A percentile compares a stretch with the other conserved stretches of the same genome.
Conservation (phyloP, 2,329 filamentous ascomycete species). For the Penicillium sp. region DNA sequence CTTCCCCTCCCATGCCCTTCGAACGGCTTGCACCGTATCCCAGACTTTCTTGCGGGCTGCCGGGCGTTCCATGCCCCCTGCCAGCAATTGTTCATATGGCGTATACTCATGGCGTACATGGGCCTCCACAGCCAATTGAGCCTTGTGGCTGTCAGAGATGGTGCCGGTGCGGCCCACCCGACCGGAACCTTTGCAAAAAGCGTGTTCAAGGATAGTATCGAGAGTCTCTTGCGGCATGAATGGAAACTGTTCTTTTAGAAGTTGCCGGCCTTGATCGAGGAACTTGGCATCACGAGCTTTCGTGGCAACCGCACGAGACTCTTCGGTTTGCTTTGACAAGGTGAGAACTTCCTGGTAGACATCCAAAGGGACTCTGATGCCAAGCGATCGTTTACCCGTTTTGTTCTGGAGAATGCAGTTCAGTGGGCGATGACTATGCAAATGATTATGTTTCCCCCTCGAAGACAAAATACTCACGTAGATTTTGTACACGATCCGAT, state of each 20-base stretch:
- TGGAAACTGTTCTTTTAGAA: constrained; percentile 33
- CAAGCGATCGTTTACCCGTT: constrained; percentile 29
- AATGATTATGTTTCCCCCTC: no score
- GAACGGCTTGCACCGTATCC: constrained; percentile 25
- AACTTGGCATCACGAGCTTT: constrained; percentile 32
- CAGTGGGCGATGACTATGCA: background rate
- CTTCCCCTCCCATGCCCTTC: constrained; percentile 26
- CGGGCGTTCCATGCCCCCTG: constrained; percentile 18
- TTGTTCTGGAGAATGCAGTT: constrained; percentile 20
- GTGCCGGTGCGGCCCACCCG: constrained; percentile 35
- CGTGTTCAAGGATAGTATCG: constrained; percentile 31
- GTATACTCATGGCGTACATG: constrained; percentile 41
- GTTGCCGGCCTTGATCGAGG: constrained; percentile 17
- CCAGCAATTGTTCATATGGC: constrained; percentile 34
- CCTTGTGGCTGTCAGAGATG: constrained; percentile 30
- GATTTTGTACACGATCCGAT: constrained; percentile 31
- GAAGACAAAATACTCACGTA: constrained; percentile 25
- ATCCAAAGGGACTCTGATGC: constrained; percentile 39
- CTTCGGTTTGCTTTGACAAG: constrained; percentile 36
- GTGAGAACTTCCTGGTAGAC: constrained; percentile 36
- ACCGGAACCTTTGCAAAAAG: constrained; percentile 38
- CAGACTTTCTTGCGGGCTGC: constrained; percentile 30
- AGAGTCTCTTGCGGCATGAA: constrained; percentile 32
- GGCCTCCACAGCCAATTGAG: constrained; percentile 37
- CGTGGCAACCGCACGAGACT: constrained; percentile 37